These are phyloP conservation scores for Citrullus amarus DNA, from an alignment of 306 rosid genomes.

Conservation along the genomic window DNA sequence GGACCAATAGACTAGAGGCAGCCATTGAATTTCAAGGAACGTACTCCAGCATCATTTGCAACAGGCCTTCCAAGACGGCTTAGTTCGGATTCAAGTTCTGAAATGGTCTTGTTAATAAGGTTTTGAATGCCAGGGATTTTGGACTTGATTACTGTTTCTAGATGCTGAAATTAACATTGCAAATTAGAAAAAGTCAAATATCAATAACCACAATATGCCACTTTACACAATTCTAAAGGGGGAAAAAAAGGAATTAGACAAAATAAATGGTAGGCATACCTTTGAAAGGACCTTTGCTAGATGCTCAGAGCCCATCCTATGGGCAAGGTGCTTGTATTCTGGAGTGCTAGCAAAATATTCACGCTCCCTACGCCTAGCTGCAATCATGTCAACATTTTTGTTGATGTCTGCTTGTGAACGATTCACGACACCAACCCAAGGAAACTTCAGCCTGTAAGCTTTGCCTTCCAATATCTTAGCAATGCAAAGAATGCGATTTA, in stretches of 20 bases:
- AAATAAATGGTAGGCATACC: slow-evolving; percentile 24
- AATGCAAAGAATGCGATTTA: slow-evolving; percentile 16
- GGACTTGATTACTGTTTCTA: slow-evolving; percentile 94
- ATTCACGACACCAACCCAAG: slow-evolving; percentile 93
- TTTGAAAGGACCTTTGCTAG: slow-evolving; percentile 86
- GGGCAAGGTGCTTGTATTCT: slow-evolving; percentile 82
- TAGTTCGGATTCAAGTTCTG: slow-evolving; percentile 85
- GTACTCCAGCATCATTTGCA: slow-evolving; percentile 86
- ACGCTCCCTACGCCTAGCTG: slow-evolving; percentile 87
- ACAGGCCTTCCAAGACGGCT: slow-evolving; percentile 84
- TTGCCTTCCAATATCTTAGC: slow-evolving; percentile 73
- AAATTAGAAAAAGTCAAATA: neutral
- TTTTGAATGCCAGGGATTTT: slow-evolving; percentile 87
- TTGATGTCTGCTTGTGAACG: slow-evolving; percentile 87
- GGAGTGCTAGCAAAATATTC: slow-evolving; percentile 69
- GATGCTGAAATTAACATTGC: slow-evolving; percentile 45
- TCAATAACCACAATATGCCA: neutral
- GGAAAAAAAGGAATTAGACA: neutral
- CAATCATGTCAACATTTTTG: slow-evolving; percentile 96
- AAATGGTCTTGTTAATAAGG: slow-evolving; percentile 70
- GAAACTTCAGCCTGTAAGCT: slow-evolving; percentile 66
- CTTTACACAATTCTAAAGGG: neutral
- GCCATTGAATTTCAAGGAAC: slow-evolving; percentile 16
- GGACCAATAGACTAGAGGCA: neutral
- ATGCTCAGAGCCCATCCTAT: slow-evolving; percentile 94